These are phyloP conservation scores for Purshia tridentata DNA, from an alignment of 306 rosid species.

Conservation along the genomic window DNA sequence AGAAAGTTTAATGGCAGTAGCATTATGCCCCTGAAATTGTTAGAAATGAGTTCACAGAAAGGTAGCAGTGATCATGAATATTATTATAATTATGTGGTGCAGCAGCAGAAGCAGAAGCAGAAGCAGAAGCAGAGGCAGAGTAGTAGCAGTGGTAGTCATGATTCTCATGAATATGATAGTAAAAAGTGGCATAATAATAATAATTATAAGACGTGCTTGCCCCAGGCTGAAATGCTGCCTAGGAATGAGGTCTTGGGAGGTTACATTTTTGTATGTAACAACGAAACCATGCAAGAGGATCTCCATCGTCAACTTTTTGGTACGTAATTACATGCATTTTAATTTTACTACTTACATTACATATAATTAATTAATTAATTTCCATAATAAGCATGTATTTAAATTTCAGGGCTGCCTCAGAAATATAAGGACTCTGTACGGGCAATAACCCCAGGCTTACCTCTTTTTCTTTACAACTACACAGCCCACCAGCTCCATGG, in stretches of 20 bases:
- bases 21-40: neutral
- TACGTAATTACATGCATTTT: neutral
- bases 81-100: neutral
- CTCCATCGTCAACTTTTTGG: conserved; percentile 36
- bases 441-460: conserved; percentile 36
- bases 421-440: conserved; percentile 35
- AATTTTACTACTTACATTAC: too few relatives aligned
- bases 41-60: neutral
- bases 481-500: conserved; percentile 36
- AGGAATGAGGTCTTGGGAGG: conserved; percentile 33
- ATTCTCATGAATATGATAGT: neutral
- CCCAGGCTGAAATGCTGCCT: conserved; percentile 31
- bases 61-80: neutral
- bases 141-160: neutral
- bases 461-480: conserved; percentile 33
- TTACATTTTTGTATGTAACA: conserved; percentile 33
- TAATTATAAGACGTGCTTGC: conserved; percentile 3
- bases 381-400: neutral
- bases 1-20: neutral
- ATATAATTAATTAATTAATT: neutral
- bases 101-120: conserved; percentile 16
- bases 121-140: neutral
- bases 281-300: conserved; percentile 31
- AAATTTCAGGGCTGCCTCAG: conserved; percentile 27
- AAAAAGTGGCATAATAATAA: conserved; percentile 8